Percentiles rank a stretch among this genome's conserved stretches.
Evolutionary conservation across 2,329 filamentous ascomycete genomes (phyloP).

Genomic region (Aspergillus hortae): DNA sequence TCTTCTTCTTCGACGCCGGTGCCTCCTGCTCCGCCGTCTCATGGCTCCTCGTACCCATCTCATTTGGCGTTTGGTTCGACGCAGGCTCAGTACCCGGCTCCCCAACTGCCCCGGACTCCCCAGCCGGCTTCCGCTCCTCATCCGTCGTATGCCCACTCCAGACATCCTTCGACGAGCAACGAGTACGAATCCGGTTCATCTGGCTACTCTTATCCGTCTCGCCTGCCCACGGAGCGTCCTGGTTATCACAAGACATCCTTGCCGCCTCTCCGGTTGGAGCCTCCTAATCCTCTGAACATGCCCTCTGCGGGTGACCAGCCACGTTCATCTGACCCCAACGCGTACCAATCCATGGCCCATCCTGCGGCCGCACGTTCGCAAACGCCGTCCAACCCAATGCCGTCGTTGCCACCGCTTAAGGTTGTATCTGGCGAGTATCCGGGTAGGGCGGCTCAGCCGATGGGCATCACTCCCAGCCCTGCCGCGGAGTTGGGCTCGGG

Average conservation of each 20-base stretch:
- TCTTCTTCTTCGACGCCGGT: conserved; percentile 34
- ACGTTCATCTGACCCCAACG: conserved; percentile 36
- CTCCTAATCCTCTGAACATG: conserved; percentile 16
- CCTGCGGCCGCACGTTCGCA: conserved; percentile 19
- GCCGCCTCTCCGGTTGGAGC: conserved; percentile 27
- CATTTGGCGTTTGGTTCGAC: conserved; percentile 43
- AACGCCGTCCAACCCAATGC: conserved; percentile 23
- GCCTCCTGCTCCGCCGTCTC: conserved; percentile 6
- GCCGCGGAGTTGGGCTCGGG: conserved; percentile 21
- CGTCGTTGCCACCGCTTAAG: conserved; percentile 38
- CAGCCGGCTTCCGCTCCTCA: conserved; percentile 39
- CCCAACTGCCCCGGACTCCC: conserved; percentile 41
- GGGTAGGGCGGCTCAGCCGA: conserved; percentile 17
- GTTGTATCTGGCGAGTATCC: conserved; percentile 26
- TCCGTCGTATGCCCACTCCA: conserved; percentile 28
- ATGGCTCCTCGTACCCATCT: conserved; percentile 29
- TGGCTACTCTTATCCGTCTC: conserved; percentile 25
- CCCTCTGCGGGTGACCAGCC: conserved; percentile 30
- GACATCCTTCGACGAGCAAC: conserved; percentile 29
- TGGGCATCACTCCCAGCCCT: conserved; percentile 18
- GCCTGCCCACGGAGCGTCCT: conserved; percentile 17
- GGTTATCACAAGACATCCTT: conserved; percentile 26
- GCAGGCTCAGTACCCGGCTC: conserved; percentile 41
- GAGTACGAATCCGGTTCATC: conserved; percentile 28
- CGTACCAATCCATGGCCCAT: conserved; percentile 39